Evolutionary conservation across 208 protist genomes (phyloP), one percentile per base, ranked within the genome.

Genomic region (Vickermania spadyakhi): DNA sequence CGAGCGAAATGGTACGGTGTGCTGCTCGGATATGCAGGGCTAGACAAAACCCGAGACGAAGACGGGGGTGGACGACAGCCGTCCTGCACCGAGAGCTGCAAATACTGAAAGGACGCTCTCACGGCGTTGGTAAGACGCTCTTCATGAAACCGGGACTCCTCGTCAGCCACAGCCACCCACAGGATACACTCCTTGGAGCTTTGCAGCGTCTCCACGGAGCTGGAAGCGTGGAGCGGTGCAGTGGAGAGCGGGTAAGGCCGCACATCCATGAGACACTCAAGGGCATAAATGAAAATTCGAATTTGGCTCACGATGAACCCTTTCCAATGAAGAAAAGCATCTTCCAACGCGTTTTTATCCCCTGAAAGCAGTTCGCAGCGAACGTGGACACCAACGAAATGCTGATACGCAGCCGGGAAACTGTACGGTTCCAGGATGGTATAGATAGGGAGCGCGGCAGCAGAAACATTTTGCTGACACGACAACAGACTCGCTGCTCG

Each of bases 221-320:
- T n/a, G n/a, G n/a, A n/a, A n/a, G n/a, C n/a, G n/a, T n/a, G n/a
- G n/a, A n/a, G n/a, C n/a, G n/a, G n/a, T n/a, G n/a, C n/a, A n/a
- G n/a, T n/a, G n/a, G 70, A 70, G 21, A 56, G 56, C 2, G 81
- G 77, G 51, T 79, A 72, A 11, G 86, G 78, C 53, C 86, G 77
- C 27, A 79, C 79, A 42, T 93, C 79, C 18, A 75, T 60, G 41
- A 81, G 26, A 28, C 76, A 71, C 71, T 95, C 88, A 1, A 95
- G 52, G 2, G 65, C 66, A 68, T 88, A 92, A 51, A 95, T 65
- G 27, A 95, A 62, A 11, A 91, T 62, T 18, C 88, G 82, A 56
- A 95, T 28, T 50, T 83, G 81, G 68, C 84, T 92, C 55, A 77
- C 70, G 2, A 91, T 73, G 51, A 78, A 89, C 31, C 81, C 84